Evolutionary conservation across 2,329 filamentous ascomycete species (phyloP), one percentile per base, ranked within the genome.

Genomic region (Aspergillus ustus): DNA sequence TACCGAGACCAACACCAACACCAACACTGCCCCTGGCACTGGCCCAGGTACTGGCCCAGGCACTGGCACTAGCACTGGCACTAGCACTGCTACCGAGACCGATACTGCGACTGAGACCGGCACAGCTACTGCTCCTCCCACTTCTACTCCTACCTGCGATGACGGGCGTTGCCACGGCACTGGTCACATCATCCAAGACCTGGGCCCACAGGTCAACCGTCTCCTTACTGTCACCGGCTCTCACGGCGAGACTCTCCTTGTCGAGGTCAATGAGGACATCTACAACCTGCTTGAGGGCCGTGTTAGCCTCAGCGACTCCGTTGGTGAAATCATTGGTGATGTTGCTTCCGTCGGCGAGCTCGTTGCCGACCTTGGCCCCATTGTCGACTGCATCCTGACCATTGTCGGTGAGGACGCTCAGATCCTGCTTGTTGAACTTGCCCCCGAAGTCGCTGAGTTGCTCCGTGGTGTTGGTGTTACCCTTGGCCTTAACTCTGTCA

Each of bases 191-290:
- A 63, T 76, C 29, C 70, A 74, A 67, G 67, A 68, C 43, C 65
- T 75, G 51, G 73, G 68, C 54, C 72, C 72, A 46, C 66, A 73
- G 62, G 64, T 70, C 59, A 63, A 74, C 63, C 67, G 72, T 63
- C 64, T 72, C 53, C 68, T 76, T 49, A 69, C 68, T 29, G 71
- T 76, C 58, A 66, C 66, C 20, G 74, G 73, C 45, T 62, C 66
- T 31, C 67, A 75, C 28, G 63, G 67, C 19, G 63, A 72, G 53
- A 63, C 62, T 34, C 62, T 69, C 44, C 63, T 72, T 31, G 61
- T 67, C 15, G 63, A 68, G 17, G 52, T 68, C 28, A 69, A 68
- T 54, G 51, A 66, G 49, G 62, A 64, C 34, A 48, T 67, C 4
- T 60, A 63, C 28, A 56, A 58, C 13, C 57, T 60, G 6, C 45